phyloP scores from a whole-genome alignment of 805 yeast species.

The Metschnikowia aberdeeniae region DNA sequence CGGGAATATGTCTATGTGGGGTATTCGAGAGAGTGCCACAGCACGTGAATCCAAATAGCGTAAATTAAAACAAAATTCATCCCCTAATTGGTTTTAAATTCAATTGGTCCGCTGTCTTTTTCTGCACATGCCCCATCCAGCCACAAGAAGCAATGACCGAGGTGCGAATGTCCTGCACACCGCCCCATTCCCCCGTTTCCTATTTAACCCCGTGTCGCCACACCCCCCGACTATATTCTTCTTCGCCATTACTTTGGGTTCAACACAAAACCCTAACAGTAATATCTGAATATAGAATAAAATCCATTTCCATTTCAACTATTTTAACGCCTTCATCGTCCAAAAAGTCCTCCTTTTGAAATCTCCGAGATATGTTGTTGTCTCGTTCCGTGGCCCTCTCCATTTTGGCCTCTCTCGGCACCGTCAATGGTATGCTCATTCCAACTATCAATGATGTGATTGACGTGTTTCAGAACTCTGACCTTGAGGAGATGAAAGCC shows the following conservation, averaged over 20 bases:
- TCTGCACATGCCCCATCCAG: not conserved
- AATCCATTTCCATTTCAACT: not conserved
- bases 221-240: conserved; percentile 4
- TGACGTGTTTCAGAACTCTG: conserved; percentile 28
- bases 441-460: conserved; percentile 48
- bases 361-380: conserved; percentile 28
- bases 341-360: not conserved
- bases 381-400: conserved; percentile 41
- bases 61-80: no score
- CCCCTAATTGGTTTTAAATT: no score
- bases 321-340: no score
- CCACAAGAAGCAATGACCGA: conserved; percentile 4
- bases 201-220: conserved; percentile 19
- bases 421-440: conserved; percentile 48
- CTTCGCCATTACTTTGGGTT: not conserved
- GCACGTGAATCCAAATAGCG: no score
- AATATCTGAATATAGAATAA: not conserved
- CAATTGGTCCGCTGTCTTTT: not conserved
- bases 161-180: conserved; percentile 7
- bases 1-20: no score
- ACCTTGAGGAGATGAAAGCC: conserved; percentile 15
- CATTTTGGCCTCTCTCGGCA: conserved; percentile 39
- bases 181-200: conserved; percentile 7
- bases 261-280: not conserved
- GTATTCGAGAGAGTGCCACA: no score